Base-by-base conservation (phyloP, 768 basidiomycete species). In the Galerina sulciceps region DNA sequence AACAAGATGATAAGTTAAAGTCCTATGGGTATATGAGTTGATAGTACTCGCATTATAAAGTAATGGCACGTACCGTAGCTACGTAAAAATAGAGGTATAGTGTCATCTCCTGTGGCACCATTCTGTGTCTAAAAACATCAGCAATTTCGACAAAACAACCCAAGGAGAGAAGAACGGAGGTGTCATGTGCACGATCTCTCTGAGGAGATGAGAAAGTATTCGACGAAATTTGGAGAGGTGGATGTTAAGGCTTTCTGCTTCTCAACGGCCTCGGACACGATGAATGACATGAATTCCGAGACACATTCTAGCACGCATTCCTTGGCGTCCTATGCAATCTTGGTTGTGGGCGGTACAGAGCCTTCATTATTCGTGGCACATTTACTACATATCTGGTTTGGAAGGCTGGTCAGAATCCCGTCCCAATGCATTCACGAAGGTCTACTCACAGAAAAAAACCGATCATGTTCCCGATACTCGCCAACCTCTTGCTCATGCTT, bases 301-400 rank as follows among this genome's bases (percentile, higher is more conserved):
- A 97, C 94, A 75, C 96, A 97, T 76, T 98, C 96, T 73, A 98
- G 96, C 42, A 98, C 94, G 75, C 93, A 95, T 76, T 99, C 96
- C 72, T 99, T 99, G 44, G 95, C 95, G 74, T 99, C 96, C 73
- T 98, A 98, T 8, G 93, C 92, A 68, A 98, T 96, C 77, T 99
- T 99, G 44, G 96, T 93, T 17, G 90, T 90, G 0, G 87, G 77
- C 0, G 96, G 96, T 2, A 98, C 88, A 11, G 93, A 84, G 87
- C 80, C 75, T 98, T 98, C 96, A 98, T 99, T 69, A 99, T 96
- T 18, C 96, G 85, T 14, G 94, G 87, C 15, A 98, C 95, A 71
- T 99, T 99, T 51, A 96, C 96, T 66, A 23, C 18, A n/a, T n/a
- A 99, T 99, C 95, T 96, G 65, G 9, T 50, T 9, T 36, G 18